Conservation (phyloP, 78 protist genomes). For the Dictyostelium discoideum region dicty_2.7 NC_007088.5:153001-153500, state of each 20-base stretch:
- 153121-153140: neutral
- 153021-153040: neutral
- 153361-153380: slow-evolving; percentile 17
- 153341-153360: slow-evolving; percentile 9
- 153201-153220: neutral
- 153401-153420: neutral
- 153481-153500: no score
- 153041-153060: neutral
- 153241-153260: slow-evolving; percentile 12
- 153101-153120: neutral
- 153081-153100: neutral
- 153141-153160: neutral
- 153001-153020: neutral
- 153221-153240: neutral
- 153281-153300: slow-evolving; percentile 61
- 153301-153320: slow-evolving; percentile 53
- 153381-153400: slow-evolving; percentile 43
- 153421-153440: slow-evolving; percentile 54
- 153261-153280: slow-evolving; percentile 60
- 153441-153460: neutral
- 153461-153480: neutral
- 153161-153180: slow-evolving; percentile 10
- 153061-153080: neutral
- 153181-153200: neutral
- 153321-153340: slow-evolving; percentile 49